Base-by-base conservation (phyloP, 2,329 filamentous ascomycete species). In the Calonectria montana region DNA sequence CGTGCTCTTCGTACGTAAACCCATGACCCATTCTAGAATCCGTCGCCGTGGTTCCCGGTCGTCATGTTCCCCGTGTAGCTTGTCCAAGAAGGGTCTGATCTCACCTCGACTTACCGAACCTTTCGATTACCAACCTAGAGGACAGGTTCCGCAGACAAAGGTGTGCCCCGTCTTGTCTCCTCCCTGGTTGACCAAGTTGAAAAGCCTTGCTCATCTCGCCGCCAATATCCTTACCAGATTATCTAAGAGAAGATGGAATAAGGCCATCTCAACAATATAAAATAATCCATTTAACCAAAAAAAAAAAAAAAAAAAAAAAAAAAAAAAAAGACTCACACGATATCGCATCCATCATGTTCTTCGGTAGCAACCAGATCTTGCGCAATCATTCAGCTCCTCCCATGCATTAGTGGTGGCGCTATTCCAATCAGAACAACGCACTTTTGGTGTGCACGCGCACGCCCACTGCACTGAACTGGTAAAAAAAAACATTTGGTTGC, bases 11-110 rank as follows among this genome's bases (percentile, higher is more conserved):
- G 37, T 50, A 50, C 47, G 29, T 48, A 65, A 69, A 67, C 55
- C 64, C 70, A 70, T 72, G 70, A 66, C 50, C 55, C 62, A 61
- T 66, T n/a, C 39, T 7, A 12, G 59, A 50, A 48, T 23, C 41
- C 47, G 55, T 35, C 59, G n/a, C 29, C n/a, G 63, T 70, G 70
- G 65, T 67, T 70, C 68, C 73, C 71, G 53, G 67, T 69, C 53
- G 59, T 55, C 75, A 53, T 39, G 55, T 57, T 67, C 53, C 48
- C 53, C 27, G 35, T 35, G 57, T 39, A 31, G 37, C 39, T 67
- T 59, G 9, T 10, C 64, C 48, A 67, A 16, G 21, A 67, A 37
- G 27, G 48, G 50, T 31, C 23, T 29, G 45, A 18, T 59, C 65
- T 67, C 65, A 67, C 65, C 65, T 67, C 50, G 39, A 59, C 50